phyloP scores from a whole-genome alignment of 257 asterid species.

The Linaria vulgaris region DNA sequence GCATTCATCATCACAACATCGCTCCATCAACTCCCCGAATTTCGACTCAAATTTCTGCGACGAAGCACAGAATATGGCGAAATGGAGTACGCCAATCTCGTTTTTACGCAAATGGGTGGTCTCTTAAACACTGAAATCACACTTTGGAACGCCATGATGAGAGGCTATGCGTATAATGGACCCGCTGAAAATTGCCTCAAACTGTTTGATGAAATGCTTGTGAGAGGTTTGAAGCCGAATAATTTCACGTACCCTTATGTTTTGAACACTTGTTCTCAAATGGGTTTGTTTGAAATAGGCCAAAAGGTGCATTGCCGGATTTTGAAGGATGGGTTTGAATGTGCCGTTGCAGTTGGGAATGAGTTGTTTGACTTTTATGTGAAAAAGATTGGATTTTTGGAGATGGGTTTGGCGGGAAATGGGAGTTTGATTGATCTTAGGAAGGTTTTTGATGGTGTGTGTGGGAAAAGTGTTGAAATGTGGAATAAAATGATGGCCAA shows the following conservation, averaged over 20 bases:
- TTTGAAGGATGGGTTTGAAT: constrained; percentile 44
- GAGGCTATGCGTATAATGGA: constrained; percentile 50
- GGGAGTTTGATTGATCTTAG: constrained; percentile 28
- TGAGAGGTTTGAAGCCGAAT: constrained; percentile 41
- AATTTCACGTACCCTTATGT: constrained; percentile 49
- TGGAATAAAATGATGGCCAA: constrained; percentile 41
- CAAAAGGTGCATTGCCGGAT: constrained; percentile 36
- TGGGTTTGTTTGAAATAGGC: constrained; percentile 39
- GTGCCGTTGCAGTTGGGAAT: constrained; percentile 25
- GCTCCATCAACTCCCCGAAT: constrained; percentile 29
- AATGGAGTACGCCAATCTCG: constrained; percentile 45
- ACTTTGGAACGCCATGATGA: constrained; percentile 53
- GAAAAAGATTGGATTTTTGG: constrained; percentile 22
- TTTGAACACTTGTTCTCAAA: constrained; percentile 36
- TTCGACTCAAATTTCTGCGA: constrained; percentile 41
- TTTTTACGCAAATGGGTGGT: constrained; percentile 42
- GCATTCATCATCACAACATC: constrained; percentile 37
- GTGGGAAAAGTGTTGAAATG: constrained; percentile 27
- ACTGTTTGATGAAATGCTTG: constrained; percentile 51
- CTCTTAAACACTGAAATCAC: constrained; percentile 23
- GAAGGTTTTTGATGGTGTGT: constrained; percentile 32
- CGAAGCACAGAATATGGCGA: constrained; percentile 49
- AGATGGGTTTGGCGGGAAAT: constrained; percentile 5
- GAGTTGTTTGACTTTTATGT: constrained; percentile 39
- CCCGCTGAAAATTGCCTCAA: constrained; percentile 29